These are phyloP conservation scores for Sporisorium iseilematis-ciliati DNA, from an alignment of 1,284 basidiomycete species.

Conservation along the genomic window DNA sequence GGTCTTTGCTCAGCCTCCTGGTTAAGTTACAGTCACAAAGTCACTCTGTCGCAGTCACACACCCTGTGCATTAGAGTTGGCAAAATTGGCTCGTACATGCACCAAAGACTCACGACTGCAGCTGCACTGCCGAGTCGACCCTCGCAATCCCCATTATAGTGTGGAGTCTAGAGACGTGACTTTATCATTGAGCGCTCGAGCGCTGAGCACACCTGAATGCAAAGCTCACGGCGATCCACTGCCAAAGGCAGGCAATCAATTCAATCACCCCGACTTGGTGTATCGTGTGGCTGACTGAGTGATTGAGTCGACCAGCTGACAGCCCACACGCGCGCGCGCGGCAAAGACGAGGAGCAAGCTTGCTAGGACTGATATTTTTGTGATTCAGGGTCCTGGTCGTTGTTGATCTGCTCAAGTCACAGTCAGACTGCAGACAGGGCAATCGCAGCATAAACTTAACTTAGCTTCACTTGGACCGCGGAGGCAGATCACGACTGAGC, in stretches of 20 bases:
- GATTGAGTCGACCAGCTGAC: no score
- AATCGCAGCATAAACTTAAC: no score
- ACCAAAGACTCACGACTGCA: no score
- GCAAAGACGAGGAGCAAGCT: neutral
- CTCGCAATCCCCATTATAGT: neutral
- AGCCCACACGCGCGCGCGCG: conserved; percentile 3
- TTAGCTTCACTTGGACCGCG: no score
- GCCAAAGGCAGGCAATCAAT: neutral
- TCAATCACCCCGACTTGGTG: neutral
- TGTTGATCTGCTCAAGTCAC: neutral
- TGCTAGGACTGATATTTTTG: neutral
- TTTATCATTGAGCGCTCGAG: no score
- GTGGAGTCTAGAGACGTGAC: neutral
- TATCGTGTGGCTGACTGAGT: neutral
- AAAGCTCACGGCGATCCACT: neutral
- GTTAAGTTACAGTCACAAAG: neutral
- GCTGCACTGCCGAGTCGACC: no score
- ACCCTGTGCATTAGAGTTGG: conserved; percentile 2
- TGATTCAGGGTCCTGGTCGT: conserved; percentile 5
- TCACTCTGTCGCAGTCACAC: neutral
- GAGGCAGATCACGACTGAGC: no score
- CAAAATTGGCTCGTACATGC: neutral
- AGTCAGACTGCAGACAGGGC: no score
- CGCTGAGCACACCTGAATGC: no score
- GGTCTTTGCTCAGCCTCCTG: conserved; percentile 1